Percentiles rank a stretch among this genome's conserved stretches.
Conservation (phyloP, 2,329 filamentous ascomycete genomes). For the Ophiostoma sp. region DNA sequence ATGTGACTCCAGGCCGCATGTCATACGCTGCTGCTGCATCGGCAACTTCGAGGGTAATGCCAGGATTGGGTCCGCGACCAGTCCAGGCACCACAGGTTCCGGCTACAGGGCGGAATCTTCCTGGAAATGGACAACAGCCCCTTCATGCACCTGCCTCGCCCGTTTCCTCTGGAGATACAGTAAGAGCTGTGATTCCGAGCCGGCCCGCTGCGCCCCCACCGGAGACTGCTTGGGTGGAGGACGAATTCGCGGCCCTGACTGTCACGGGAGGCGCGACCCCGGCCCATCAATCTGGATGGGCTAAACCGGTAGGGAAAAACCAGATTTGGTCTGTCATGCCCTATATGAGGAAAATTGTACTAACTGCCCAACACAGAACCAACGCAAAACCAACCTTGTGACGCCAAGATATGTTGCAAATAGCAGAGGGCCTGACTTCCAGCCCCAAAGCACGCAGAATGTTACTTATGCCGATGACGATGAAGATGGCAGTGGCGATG, state of each 20-base stretch:
- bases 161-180: neutral
- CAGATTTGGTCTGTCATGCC: neutral
- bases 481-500: conserved; percentile 26
- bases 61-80: neutral
- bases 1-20: neutral
- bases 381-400: conserved; percentile 20
- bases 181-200: neutral
- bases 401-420: conserved; percentile 23
- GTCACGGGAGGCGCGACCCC: neutral
- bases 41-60: neutral
- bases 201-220: neutral
- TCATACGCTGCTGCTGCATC: conserved; percentile 17
- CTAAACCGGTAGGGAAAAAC: conserved; percentile 25
- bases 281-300: conserved; percentile 23
- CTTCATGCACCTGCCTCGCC: neutral
- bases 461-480: conserved; percentile 22
- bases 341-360: neutral
- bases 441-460: conserved; percentile 8
- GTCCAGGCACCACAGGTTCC: neutral
- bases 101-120: neutral
- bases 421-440: conserved; percentile 11
- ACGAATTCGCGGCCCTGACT: conserved; percentile 13
- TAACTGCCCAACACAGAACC: neutral
- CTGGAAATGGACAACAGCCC: neutral
- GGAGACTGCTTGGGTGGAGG: conserved; percentile 21